These are phyloP conservation scores for Chaetomiaceae sp. DNA, from an alignment of 2,329 filamentous ascomycete genomes.

Conservation along the genomic window DNA sequence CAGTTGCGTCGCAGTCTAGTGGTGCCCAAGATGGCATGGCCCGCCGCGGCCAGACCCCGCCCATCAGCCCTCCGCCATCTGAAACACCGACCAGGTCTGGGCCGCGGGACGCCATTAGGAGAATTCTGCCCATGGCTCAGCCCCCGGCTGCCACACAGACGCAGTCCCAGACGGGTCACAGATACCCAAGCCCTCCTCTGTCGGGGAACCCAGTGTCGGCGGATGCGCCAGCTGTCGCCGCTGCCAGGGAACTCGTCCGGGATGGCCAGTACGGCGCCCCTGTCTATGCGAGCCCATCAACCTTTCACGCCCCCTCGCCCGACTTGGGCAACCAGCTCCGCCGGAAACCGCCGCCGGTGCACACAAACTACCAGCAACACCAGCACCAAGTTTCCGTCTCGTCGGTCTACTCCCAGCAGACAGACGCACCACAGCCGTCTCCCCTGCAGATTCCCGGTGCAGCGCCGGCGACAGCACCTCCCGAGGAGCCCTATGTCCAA, in stretches of 20 bases:
- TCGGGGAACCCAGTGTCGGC: slow-evolving; percentile 29
- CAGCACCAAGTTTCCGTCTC: slow-evolving; percentile 32
- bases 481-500: slow-evolving; percentile 42
- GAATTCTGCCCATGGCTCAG: slow-evolving; percentile 35
- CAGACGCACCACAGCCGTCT: slow-evolving; percentile 19
- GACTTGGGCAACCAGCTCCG: slow-evolving; percentile 20
- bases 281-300: slow-evolving; percentile 15
- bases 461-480: not conserved
- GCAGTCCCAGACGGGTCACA: slow-evolving; percentile 20
- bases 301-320: slow-evolving; percentile 14
- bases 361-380: slow-evolving; percentile 24
- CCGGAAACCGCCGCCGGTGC: slow-evolving; percentile 26
- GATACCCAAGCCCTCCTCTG: slow-evolving; percentile 38
- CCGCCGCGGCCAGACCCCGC: slow-evolving; percentile 29
- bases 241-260: slow-evolving; percentile 24
- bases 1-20: slow-evolving; percentile 16
- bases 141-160: slow-evolving; percentile 21
- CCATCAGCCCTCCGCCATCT: slow-evolving; percentile 30
- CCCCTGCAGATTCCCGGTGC: slow-evolving; percentile 19
- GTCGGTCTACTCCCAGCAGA: slow-evolving; percentile 31
- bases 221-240: slow-evolving; percentile 23
- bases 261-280: slow-evolving; percentile 14
- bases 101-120: slow-evolving; percentile 31
- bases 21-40: slow-evolving; percentile 12
- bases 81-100: slow-evolving; percentile 27